Conservation (phyloP, 768 basidiomycete species). For the Leccinum boreale region DNA sequence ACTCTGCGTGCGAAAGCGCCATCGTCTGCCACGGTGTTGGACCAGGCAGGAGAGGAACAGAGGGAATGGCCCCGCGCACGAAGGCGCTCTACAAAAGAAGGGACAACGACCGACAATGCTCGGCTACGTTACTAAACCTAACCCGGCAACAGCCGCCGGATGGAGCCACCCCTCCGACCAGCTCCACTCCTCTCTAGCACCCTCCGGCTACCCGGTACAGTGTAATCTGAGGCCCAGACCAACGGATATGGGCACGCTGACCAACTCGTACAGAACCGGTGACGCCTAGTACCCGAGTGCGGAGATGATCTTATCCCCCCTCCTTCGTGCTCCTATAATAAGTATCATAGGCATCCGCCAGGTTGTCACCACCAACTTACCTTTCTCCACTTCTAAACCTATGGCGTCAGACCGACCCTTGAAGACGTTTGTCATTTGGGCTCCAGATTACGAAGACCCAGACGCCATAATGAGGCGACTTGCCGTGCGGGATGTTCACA, state of each 20-base stretch:
- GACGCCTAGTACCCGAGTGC: too few species aligned
- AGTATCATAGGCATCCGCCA: not conserved
- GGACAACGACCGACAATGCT: too few species aligned
- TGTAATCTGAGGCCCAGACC: slow-evolving; percentile 66
- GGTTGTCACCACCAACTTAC: not conserved
- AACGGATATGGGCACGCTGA: slow-evolving; percentile 20
- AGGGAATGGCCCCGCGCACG: too few species aligned
- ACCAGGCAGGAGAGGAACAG: too few species aligned
- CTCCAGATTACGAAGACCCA: slow-evolving; percentile 60
- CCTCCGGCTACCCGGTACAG: too few species aligned
- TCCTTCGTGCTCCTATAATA: not conserved
- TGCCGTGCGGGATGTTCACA: slow-evolving; percentile 49
- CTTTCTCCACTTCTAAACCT: not conserved
- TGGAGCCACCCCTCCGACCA: too few species aligned
- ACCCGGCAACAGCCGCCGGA: too few species aligned
- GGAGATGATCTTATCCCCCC: not conserved
- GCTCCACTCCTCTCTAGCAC: too few species aligned
- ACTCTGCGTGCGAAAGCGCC: slow-evolving; percentile 29
- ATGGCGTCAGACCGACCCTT: slow-evolving; percentile 17
- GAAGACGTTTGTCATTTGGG: slow-evolving; percentile 52
- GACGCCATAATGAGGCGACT: slow-evolving; percentile 52
- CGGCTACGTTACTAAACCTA: too few species aligned
- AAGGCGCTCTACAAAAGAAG: too few species aligned
- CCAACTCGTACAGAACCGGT: not conserved
- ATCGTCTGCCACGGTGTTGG: slow-evolving; percentile 39